These are phyloP conservation scores for Cercospora canescens DNA, from an alignment of 2,329 filamentous ascomycete genomes.

Conservation along the genomic window DNA sequence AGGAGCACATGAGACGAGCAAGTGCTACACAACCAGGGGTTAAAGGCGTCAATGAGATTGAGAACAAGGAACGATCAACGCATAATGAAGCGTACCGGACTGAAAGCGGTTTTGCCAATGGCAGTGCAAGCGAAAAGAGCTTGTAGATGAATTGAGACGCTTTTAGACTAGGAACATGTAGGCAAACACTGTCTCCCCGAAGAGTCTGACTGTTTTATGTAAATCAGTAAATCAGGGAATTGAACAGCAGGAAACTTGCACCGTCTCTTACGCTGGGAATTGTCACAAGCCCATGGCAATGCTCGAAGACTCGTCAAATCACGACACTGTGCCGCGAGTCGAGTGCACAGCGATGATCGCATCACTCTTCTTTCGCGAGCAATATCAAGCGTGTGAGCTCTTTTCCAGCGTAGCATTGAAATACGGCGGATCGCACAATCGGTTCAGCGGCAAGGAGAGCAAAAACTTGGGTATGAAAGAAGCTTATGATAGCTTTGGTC, in stretches of 20 bases:
- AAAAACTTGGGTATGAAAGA: background rate
- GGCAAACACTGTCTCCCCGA: background rate
- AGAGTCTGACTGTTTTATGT: background rate
- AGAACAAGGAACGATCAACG: constrained; percentile 20
- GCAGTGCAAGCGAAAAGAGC: constrained; percentile 21
- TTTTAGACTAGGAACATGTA: background rate
- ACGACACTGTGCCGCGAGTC: background rate
- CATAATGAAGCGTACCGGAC: constrained; percentile 17
- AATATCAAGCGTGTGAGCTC: background rate
- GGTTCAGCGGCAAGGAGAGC: background rate
- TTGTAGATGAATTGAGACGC: background rate
- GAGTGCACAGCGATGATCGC: background rate
- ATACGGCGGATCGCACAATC: background rate
- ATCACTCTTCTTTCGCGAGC: background rate
- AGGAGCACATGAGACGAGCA: constrained; percentile 21
- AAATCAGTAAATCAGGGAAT: background rate
- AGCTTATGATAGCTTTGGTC: background rate
- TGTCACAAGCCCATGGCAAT: no score
- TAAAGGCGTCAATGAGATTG: constrained; percentile 4
- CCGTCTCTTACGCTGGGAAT: no score
- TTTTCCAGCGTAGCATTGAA: background rate
- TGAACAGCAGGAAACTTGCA: background rate
- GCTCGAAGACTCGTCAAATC: background rate
- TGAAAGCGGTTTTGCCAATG: constrained; percentile 10
- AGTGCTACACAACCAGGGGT: constrained; percentile 8